These are phyloP conservation scores for Akanthomyces lecanii DNA, from an alignment of 2,329 filamentous ascomycete species.

Conservation along the genomic window DNA sequence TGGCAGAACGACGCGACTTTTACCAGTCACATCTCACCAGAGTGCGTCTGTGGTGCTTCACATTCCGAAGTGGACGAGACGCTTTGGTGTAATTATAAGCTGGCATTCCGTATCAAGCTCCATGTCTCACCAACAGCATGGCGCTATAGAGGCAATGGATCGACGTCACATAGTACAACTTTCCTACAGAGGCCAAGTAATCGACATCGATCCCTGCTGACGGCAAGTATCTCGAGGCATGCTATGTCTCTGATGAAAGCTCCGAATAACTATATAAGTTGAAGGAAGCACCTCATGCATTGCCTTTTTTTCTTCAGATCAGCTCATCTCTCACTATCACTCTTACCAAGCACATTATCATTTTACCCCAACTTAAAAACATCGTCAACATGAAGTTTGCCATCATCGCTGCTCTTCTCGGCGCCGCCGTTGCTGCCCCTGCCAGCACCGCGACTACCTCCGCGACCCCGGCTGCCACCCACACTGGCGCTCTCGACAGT, in stretches of 20 bases:
- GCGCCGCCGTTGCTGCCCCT: slow-evolving; percentile 1
- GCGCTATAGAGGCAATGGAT: neutral
- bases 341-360: neutral
- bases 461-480: neutral
- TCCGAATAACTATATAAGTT: neutral
- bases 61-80: neutral
- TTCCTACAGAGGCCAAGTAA: neutral
- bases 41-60: neutral
- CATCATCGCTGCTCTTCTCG: neutral
- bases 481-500: neutral
- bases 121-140: neutral
- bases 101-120: neutral
- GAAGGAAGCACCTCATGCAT: neutral
- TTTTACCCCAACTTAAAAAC: neutral
- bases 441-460: neutral
- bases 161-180: neutral
- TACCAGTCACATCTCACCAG: neutral
- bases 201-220: neutral
- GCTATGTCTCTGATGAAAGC: neutral
- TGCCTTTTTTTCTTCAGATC: too few species aligned
- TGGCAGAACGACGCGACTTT: neutral
- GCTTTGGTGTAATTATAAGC: neutral
- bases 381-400: slow-evolving; percentile 7
- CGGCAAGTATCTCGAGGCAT: neutral
- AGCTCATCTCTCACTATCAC: neutral